phyloP scores from a whole-genome alignment of 345 rosid genomes.

The Euphorbia lathyris region DNA sequence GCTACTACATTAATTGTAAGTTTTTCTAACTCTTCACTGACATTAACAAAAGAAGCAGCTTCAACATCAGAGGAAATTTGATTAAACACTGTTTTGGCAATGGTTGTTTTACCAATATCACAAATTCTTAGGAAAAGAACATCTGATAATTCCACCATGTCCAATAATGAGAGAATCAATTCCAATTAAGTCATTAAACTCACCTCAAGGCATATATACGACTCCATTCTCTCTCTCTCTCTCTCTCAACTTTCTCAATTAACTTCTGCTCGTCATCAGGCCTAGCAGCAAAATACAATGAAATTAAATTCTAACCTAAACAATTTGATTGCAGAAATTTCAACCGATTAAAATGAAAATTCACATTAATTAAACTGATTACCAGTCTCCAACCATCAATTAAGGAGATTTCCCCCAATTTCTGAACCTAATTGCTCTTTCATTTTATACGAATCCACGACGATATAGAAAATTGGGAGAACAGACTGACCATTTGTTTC shows the following conservation, averaged over 20 bases:
- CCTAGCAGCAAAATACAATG: conserved; percentile 2
- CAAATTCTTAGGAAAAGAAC: conserved; percentile 12
- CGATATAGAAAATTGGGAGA: conserved; percentile 10
- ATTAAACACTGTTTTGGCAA: neutral
- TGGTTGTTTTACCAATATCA: conserved; percentile 20
- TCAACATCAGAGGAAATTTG: neutral
- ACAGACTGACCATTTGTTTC: neutral
- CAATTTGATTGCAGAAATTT: too few species aligned
- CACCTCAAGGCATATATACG: neutral
- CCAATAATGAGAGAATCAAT: neutral
- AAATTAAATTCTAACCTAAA: neutral
- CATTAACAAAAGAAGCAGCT: conserved; percentile 10
- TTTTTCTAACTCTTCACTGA: conserved; percentile 11
- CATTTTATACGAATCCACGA: conserved; percentile 2
- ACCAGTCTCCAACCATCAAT: conserved; percentile 13
- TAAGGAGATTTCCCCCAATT: conserved; percentile 9
- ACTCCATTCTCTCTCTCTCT: conserved; percentile 3
- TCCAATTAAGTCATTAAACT: conserved; percentile 5
- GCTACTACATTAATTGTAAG: too few species aligned
- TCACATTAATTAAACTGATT: neutral
- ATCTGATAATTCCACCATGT: neutral
- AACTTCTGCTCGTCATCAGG: neutral
- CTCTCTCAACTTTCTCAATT: conserved; percentile 2
- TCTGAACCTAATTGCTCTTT: neutral
- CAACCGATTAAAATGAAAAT: neutral